Evolutionary conservation across 768 basidiomycete genomes (phyloP), one percentile per base, ranked within the genome.

Genomic region (Lactifluus piperatus): DNA sequence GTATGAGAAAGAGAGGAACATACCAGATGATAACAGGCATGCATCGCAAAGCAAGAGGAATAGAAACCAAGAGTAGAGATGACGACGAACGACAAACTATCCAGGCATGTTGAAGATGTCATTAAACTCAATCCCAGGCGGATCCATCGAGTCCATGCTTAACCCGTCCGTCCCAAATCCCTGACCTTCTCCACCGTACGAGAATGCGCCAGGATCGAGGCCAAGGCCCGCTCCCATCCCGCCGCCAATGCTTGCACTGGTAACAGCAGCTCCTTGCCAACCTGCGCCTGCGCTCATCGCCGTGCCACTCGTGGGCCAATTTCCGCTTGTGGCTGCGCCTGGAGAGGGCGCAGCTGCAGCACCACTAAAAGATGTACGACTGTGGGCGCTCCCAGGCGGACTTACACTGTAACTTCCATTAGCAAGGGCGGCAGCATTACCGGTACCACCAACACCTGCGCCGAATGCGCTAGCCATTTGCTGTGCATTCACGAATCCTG

Each of bases 91-190:
- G n/a, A 30, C 2, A 32, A 16, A 51, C 44, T 51, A 61, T 36
- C 60, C 54, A 36, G 60, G 60, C 24, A 61, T 61, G 45, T 63
- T 63, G 41, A 63, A 63, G 51, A 63, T 62, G 51, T 63, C 62
- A 48, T 53, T 63, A 30, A 63, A 62, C 62, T 62, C 62, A n/a
- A 62, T 62, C 62, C 51, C 60, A 9, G 54, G 59, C 3, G 59
- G 49, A 45, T 62, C 62, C 54, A 56, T 61, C 62, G 54, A 14
- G 22, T 60, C 59, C 55, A 61, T 56, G 54, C 44, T 44, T 50
- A 61, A 47, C 36, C 49, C 54, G 29, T 62, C 60, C 18, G 53
- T 22, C 20, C 58, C 60, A 39, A 55, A 56, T 34, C 39, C 54
- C 29, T 61, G 53, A 36, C 24, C 26, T 24, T 63, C 57, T 39